Base-by-base conservation (phyloP, 176 grass and related monocot species). In the Eragrostis nindensis region DNA sequence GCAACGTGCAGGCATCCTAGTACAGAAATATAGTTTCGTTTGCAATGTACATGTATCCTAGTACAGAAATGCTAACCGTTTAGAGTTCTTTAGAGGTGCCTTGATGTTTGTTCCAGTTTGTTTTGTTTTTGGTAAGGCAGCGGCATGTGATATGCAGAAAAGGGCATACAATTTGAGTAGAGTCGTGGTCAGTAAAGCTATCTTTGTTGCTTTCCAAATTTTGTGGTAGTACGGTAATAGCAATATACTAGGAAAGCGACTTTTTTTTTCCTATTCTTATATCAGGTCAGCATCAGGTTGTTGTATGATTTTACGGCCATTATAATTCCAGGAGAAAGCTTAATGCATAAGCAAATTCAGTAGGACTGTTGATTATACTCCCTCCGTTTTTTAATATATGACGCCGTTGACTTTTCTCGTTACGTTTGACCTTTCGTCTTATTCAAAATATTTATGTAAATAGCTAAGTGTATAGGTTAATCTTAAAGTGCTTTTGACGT, bases 81-180 rank as follows among this genome's bases (percentile, higher is more conserved):
- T 60, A n/a, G 32, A 75, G 45, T 68, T 32, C 7, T 45, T 43
- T 75, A 12, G 11, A 50, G 61, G 36, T 81, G 62, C 14, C 60
- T 40, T 16, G 13, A 29, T 27, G 10, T 81, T 46, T 59, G 29
- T 16, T 81, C 62, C 52, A 41, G 17, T 40, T 62, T 84, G 61
- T n/a, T 65, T 24, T 80, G 29, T 52, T 74, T 74, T 42, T 19
- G 15, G 19, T 54, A 75, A 68, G 73, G 49, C 42, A 83, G 60
- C 30, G 11, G 13, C 44, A 26, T 42, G n/a, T 63, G 82, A 69
- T 69, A 24, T 42, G 50, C 73, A 85, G 30, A 62, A 70, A 70
- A 52, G 66, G 50, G 11, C 30, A 66, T 21, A 11, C 7, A 53
- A 11, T 78, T 43, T 60, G 46, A 70, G 15, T 48, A 16, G 22